Evolutionary conservation across 2,329 filamentous ascomycete genomes (phyloP), one percentile per base, ranked within the genome.

Genomic region (Calonectria pseudoreteaudii): DNA sequence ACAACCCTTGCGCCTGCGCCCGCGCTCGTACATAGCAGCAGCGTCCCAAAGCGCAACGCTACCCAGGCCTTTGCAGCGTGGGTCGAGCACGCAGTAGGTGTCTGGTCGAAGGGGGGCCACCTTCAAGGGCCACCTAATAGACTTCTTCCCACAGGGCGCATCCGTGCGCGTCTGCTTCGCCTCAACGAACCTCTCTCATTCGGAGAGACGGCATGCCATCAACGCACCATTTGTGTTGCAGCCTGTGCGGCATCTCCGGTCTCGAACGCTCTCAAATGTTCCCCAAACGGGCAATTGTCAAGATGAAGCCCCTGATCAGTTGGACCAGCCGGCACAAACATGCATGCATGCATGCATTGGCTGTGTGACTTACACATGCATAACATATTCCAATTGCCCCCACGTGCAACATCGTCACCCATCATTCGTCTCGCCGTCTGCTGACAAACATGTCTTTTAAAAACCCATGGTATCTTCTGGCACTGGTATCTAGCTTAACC

Each of bases 401-500:
- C 20, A 47, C 20, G 20, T 47, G 41, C 18, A 47, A 3, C 16
- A 3, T 20, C 16, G 6, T 7, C 16, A 9, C 38, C 38, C 18
- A 44, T 44, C 16, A 20, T 5, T 44, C 38, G 5, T 44, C 38
- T 20, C 7, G 44, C 8, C 18, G 7, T 41, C 23, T 41, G 23
- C 14, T 34, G 10, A 30, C 30, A 56, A 20, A 26, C n/a, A 38
- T 41, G 10, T 62, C 36, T 18, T 41, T 18, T 13, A 41, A 62
- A 38, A 62, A 58, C 7, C 41, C 66, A 65, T 49, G 60, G 60
- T 64, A 49, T 49, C 26, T 65, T 41, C 36, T 36, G 49, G 31
- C 23, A 68, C 60, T 73, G 71, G 71, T 73, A 73, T 70, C 66
- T 68, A 64, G 36, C 64, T 72, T 28, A 34, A 44, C 65, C 38